Base-by-base conservation (phyloP, 2,329 filamentous ascomycete genomes). In the Aureobasidium sp. region DNA sequence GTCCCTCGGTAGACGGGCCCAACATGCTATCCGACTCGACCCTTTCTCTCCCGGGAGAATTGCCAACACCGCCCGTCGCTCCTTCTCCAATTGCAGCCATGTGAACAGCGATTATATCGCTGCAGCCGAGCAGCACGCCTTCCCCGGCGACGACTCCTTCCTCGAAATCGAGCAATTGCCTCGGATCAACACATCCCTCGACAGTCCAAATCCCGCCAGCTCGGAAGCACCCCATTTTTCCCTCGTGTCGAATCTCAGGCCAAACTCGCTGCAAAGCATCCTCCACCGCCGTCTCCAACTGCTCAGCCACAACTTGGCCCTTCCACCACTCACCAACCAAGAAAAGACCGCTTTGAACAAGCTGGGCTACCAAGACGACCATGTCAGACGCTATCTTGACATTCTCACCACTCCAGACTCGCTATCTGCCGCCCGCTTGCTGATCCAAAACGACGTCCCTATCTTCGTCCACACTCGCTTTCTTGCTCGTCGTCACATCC, bases 401-500 rank as follows among this genome's bases (percentile, higher is more conserved):
- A 61, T 64, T 22, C 41, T 64, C 14, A 54, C 56, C 11, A 32
- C 47, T 12, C 16, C 38, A 11, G 59, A 66, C 49, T 53, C 58
- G 8, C 25, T 57, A 3, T 44, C 42, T 14, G 63, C 63, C 25
- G 63, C 61, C 2, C 42, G 40, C 3, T 40, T 53, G 17, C 55
- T 67, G 4, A 40, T 41, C 1, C 41, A 3, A 6, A 17, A 17
- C 14, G n/a, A 29, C 7, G 39, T 21, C 10, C 38, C 30, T 30
- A 8, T 27, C 34, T 79, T 79, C 55, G 64, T 80, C 12, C 62
- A 73, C 16, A 62, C 73, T 22, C 69, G 75, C 57, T 62, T 79
- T 14, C 65, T 79, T 39, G 70, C 72, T n/a, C 68, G 72, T 25
- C 58, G 61, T 17, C 58, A 68, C 40, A 61, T 79, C 10, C 68